These are phyloP conservation scores for Cryptococcus sp. DNA, from an alignment of 1,284 basidiomycete species.

Conservation along the genomic window DNA sequence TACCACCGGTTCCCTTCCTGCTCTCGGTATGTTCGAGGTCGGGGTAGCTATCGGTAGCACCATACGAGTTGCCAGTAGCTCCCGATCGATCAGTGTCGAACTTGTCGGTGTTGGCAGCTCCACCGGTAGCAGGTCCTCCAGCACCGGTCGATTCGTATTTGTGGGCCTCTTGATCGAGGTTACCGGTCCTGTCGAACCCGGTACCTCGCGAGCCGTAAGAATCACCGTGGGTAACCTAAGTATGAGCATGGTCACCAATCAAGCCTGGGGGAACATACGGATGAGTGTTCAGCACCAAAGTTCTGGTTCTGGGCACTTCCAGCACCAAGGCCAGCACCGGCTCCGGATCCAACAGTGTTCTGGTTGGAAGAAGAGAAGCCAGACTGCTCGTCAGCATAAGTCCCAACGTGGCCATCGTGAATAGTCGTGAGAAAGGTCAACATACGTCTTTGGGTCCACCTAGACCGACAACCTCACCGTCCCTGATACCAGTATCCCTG, in stretches of 20 bases:
- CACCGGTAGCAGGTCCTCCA: slow-evolving; percentile 22
- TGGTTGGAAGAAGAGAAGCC: too few relatives aligned
- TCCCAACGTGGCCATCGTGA: too few relatives aligned
- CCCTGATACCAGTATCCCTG: neutral
- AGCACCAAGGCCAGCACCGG: slow-evolving; percentile 2
- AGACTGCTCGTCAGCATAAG: too few relatives aligned
- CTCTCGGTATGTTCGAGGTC: neutral
- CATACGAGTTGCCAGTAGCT: neutral
- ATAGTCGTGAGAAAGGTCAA: too few relatives aligned
- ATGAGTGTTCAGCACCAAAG: neutral
- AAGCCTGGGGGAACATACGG: too few relatives aligned
- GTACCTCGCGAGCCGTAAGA: too few relatives aligned
- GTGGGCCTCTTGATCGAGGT: slow-evolving; percentile 12
- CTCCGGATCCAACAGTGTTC: neutral
- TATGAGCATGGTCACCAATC: too few relatives aligned
- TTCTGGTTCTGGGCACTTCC: neutral
- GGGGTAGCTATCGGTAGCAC: neutral
- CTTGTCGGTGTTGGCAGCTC: slow-evolving; percentile 32
- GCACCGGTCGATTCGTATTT: slow-evolving; percentile 20
- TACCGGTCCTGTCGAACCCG: slow-evolving; percentile 21
- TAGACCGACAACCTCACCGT: neutral
- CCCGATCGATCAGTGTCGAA: slow-evolving; percentile 24
- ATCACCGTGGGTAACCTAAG: too few relatives aligned
- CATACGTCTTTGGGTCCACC: neutral
- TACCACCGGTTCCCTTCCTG: slow-evolving; percentile 1